Conservation (phyloP, 805 yeast species). For the Wickerhamiella nectarea region DNA sequence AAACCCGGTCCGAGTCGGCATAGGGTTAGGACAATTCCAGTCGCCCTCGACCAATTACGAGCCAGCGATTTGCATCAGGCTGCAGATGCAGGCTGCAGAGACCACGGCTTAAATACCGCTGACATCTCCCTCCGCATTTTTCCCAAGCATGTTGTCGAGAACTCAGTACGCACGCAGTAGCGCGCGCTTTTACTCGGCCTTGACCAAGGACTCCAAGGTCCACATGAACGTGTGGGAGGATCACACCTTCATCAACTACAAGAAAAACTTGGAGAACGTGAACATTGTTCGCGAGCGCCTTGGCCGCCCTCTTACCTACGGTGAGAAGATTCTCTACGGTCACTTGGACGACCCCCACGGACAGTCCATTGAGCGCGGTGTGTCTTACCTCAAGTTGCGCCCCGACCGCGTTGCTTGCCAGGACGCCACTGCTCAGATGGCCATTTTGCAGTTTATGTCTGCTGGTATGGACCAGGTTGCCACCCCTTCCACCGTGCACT, state of each 20-base stretch:
- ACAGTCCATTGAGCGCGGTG: conserved; percentile 75
- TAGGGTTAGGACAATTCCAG: conserved; percentile 8
- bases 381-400: conserved; percentile 80
- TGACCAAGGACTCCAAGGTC: conserved; percentile 59
- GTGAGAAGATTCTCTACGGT: conserved; percentile 89
- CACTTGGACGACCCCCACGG: conserved; percentile 89
- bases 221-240: conserved; percentile 48
- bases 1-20: conserved; percentile 11
- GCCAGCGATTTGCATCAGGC: conserved; percentile 7
- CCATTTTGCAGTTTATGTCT: conserved; percentile 89
- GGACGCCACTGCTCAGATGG: conserved; percentile 99
- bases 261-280: conserved; percentile 77
- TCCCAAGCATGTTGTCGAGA: conserved; percentile 12
- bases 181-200: conserved; percentile 20
- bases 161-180: conserved; percentile 11
- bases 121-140: not conserved
- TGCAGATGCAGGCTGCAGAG: conserved; percentile 8
- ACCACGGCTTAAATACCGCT: conserved; percentile 9
- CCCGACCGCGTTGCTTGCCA: conserved; percentile 99
- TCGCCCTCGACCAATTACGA: conserved; percentile 1
- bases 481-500: conserved; percentile 91
- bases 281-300: conserved; percentile 71
- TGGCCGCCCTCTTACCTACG: conserved; percentile 81
- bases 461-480: conserved; percentile 86
- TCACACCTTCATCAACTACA: conserved; percentile 80